Conservation (phyloP, 805 yeast species). For the Cyberlindnera mrakii region DNA sequence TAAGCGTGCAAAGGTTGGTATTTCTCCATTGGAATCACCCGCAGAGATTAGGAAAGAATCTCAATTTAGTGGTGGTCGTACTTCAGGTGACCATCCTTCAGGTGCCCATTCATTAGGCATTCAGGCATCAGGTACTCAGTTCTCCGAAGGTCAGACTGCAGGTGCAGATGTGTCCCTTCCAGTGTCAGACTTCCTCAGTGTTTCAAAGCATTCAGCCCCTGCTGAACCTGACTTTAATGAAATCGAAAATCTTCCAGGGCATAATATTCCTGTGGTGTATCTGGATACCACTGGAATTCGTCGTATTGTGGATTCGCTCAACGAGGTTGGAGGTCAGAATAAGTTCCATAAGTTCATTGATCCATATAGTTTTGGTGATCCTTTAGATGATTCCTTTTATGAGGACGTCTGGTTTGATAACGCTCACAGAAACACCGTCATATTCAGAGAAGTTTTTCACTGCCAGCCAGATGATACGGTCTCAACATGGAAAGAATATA, state of each 20-base stretch:
- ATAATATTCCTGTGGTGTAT: slow-evolving; percentile 34
- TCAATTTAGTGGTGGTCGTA: too few species aligned
- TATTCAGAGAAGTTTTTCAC: slow-evolving; percentile 82
- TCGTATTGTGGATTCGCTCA: slow-evolving; percentile 33
- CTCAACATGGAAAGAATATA: slow-evolving; percentile 85
- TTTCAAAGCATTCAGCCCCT: not conserved
- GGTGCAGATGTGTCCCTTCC: too few species aligned
- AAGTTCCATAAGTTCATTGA: slow-evolving; percentile 51
- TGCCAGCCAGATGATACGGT: slow-evolving; percentile 94
- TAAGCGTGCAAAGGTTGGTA: slow-evolving; percentile 25
- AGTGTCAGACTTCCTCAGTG: not conserved
- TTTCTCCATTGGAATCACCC: slow-evolving; percentile 6
- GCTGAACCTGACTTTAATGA: slow-evolving; percentile 4
- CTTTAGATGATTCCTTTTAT: slow-evolving; percentile 72
- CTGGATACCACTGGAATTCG: slow-evolving; percentile 38
- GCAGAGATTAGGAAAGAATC: too few species aligned
- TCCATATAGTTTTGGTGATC: slow-evolving; percentile 87
- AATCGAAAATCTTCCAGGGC: slow-evolving; percentile 20
- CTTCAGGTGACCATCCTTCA: too few species aligned
- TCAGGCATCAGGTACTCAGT: too few species aligned
- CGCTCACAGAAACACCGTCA: slow-evolving; percentile 76
- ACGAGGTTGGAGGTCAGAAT: slow-evolving; percentile 30
- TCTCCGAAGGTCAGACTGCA: too few species aligned
- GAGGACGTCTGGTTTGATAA: slow-evolving; percentile 81
- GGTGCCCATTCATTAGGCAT: too few species aligned